Base-by-base conservation (phyloP, 2,329 filamentous ascomycete species). In the Hymenoscyphus repandus region DNA sequence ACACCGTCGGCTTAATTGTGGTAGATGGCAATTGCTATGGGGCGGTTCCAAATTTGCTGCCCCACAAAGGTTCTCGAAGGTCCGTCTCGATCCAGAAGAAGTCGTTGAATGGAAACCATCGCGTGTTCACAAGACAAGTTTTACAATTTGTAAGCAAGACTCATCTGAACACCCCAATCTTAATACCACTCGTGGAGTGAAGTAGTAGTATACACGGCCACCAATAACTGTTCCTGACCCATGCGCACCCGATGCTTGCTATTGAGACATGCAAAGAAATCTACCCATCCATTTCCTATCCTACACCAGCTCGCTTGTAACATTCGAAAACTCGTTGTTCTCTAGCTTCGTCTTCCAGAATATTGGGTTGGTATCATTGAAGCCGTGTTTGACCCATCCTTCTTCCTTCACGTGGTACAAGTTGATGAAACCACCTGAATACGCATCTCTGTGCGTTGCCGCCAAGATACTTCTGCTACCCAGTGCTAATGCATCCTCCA, bases 321-420 rank as follows among this genome's bases (percentile, higher is more conserved):
- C 64, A 50, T 66, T 66, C 38, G 64, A 92, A 72, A 99, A 99
- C 77, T 99, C 93, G 71, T 91, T 91, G 82, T 95, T 95, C 71
- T 96, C 87, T 66, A 99, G 74, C 83, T 99, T 99, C 45, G 91
- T 96, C 79, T 95, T 87, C 93, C 93, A 99, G 85, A 99, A 99
- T 68, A 97, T 95, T 40, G 92, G 92, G 77, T 97, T 96, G 63
- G 92, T 97, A 72, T 99, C 93, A 67, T 78, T 90, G 80, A 99
- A 99, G 56, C 93, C 93, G 68, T 97, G 92, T 81, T 95, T 96
- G 66, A 95, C 91, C 93, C 93, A 99, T 63, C 93, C 93, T 15
- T 90, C 86, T 77, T 99, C 92, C 83, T 96, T 96, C 69, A 99
- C 91, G 68, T 99, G 93, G 74, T 99, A 99, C 68, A 97, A 70